Evolutionary conservation across 768 basidiomycete genomes (phyloP), one percentile per base, ranked within the genome.

Genomic region (Epithele typhae): DNA sequence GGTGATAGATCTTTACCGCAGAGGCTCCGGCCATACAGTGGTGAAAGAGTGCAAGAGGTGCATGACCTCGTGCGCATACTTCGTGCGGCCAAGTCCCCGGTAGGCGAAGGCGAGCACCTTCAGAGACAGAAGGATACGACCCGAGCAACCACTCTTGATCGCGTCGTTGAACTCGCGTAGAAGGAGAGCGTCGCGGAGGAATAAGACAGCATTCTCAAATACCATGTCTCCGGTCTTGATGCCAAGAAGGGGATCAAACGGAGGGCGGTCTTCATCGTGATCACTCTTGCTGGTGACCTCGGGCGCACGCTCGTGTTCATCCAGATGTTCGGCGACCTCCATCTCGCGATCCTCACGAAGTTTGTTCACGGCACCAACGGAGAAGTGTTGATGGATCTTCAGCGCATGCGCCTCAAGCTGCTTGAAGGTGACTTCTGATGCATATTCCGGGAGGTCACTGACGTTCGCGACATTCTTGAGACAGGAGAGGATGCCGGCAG

Each of bases 61-160:
- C 5, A 57, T 35, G 9, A 49, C 21, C 41, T 58, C 51, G 9
- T 58, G 45, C 3, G 63, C 64, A 32, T 67, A 65, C 39, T 64
- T 65, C 5, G 55, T 48, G 22, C 59, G 57, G 0, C 63, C 61
- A 15, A 37, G 56, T 1, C 60, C 65, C 3, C 59, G 63, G 40
- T 52, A 65, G 3, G 46, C 48, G 2, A 60, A 40, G 0, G 55
- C 57, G 46, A 51, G 59, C 1, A 63, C 5, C 27, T 60, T 59
- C 1, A 66, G 52, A 3, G 59, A 37, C 5, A 50, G 30, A 2
- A 64, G 37, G 10, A 66, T 44, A 4, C 61, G 54, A 2, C 64
- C 67, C 4, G 64, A 63, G 35, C 61, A 62, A 0, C 65, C 65
- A 1, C 25, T 18, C 46, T 65, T 64, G 49, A 66, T 51, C 0